These are phyloP conservation scores for Setaria viridis DNA, from an alignment of 202 grass and related monocot genomes.

Conservation along the genomic window DNA sequence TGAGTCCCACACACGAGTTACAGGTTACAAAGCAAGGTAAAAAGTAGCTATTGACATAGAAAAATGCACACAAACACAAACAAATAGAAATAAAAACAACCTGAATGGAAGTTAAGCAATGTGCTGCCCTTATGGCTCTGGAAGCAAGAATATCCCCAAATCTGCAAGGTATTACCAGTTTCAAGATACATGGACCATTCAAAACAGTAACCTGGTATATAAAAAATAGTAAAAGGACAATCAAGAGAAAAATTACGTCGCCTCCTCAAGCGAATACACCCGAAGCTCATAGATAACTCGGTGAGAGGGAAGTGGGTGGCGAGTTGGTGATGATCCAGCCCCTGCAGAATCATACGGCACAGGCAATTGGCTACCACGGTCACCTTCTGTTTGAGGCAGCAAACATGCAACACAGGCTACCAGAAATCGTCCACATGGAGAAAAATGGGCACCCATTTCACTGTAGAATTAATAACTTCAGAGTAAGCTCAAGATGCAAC, in stretches of 20 bases:
- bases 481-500: slow-evolving; percentile 34
- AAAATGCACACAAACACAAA: slow-evolving; percentile 6
- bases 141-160: slow-evolving; percentile 87
- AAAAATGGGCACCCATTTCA: slow-evolving; percentile 99
- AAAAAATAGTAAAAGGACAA: slow-evolving; percentile 27
- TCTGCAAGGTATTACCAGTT: slow-evolving; percentile 54
- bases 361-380: slow-evolving; percentile 64
- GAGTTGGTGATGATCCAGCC: slow-evolving; percentile 89
- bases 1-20: slow-evolving; percentile 10
- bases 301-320: slow-evolving; percentile 86
- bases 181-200: slow-evolving; percentile 16
- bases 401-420: slow-evolving; percentile 98
- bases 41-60: background rate
- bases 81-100: slow-evolving; percentile 53
- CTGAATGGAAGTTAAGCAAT: slow-evolving; percentile 99
- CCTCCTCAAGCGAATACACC: slow-evolving; percentile 95
- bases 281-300: slow-evolving; percentile 99
- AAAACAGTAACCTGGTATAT: slow-evolving; percentile 24
- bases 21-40: slow-evolving; percentile 11
- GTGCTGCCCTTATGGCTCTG: slow-evolving; percentile 92
- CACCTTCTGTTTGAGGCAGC: slow-evolving; percentile 89
- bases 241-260: slow-evolving; percentile 64
- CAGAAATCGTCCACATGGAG: slow-evolving; percentile 93
- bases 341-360: slow-evolving; percentile 77
- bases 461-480: slow-evolving; percentile 54